Base-by-base conservation (phyloP, 202 grass and related monocot genomes). In the Sporobolus alterniflorus region DNA sequence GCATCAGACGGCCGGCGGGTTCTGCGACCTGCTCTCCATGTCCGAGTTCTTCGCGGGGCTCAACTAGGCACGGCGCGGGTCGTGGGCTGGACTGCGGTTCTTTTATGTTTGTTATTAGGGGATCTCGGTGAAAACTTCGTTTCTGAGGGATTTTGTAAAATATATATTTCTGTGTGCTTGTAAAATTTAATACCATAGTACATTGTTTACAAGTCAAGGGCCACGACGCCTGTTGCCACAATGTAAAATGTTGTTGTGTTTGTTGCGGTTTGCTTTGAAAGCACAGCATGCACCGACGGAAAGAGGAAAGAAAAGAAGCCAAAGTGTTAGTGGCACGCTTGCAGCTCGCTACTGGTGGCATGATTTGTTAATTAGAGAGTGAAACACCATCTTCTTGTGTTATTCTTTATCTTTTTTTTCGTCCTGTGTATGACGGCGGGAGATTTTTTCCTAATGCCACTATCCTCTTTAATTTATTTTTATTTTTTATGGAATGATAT, bases 21-120 rank as follows among this genome's bases (percentile, higher is more conserved):
- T 96, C 47, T 95, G 85, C 62, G 91, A 96, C 71, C 84, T 94
- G 11, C 90, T 90, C 72, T 54, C 82, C 46, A 74, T 90, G 71
- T 75, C 33, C 81, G 94, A 92, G 0, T 83, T 81, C 81, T 88
- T 88, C 80, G 90, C 55, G 13, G 55, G 54, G 5, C 80, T 87
- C 34, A 80, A 87, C 84, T 90, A 86, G 74, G 22, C 32, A 17
- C 18, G 41, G 4, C 54, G 11, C 55, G 24, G 24, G 3, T 42
- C 1, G 57, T 32, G 13, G 64, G 77, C 67, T 59, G 41, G 39
- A 43, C 41, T 69, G 60, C 67, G 73, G 26, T 43, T 9, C 65
- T 52, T 39, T 61, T 39, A 46, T 44, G 18, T n/a, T 71, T 83
- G 55, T 1, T 59, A 39, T 8, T 60, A 84, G 51, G 42, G 62